These are phyloP conservation scores for Fusarium neocosmosporiellum DNA, from an alignment of 2,329 filamentous ascomycete genomes.

Conservation along the genomic window DNA sequence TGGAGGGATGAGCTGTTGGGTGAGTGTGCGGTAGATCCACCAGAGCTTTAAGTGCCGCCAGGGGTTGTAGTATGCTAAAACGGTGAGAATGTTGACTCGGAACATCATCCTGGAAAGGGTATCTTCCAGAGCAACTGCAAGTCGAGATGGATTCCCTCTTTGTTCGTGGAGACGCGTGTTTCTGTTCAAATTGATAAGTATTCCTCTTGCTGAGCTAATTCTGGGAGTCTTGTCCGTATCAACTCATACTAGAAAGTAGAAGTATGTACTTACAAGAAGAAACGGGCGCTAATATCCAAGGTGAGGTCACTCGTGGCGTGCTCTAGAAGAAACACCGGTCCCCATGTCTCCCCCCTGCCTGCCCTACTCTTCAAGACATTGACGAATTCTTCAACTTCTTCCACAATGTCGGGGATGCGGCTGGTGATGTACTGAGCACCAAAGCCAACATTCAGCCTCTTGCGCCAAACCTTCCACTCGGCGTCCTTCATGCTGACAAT, in stretches of 20 bases:
- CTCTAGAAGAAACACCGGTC: slow-evolving; percentile 46
- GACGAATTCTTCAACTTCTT: slow-evolving; percentile 53
- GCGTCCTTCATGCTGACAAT: slow-evolving; percentile 47
- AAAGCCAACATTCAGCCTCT: slow-evolving; percentile 51
- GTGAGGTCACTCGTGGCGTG: slow-evolving; percentile 51
- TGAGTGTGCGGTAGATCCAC: slow-evolving; percentile 26
- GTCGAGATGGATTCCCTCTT: slow-evolving; percentile 7
- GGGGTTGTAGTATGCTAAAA: slow-evolving; percentile 22
- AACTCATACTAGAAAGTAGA: background rate
- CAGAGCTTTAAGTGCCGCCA: slow-evolving; percentile 33
- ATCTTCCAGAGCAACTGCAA: slow-evolving; percentile 20
- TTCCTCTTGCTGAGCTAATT: background rate
- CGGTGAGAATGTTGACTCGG: slow-evolving; percentile 18
- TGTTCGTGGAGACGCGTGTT: slow-evolving; percentile 29
- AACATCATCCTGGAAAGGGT: slow-evolving; percentile 21
- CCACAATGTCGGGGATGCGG: slow-evolving; percentile 50
- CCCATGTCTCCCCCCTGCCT: slow-evolving; percentile 16
- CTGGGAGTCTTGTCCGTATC: background rate
- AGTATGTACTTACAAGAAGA: slow-evolving; percentile 43
- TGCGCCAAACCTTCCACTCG: slow-evolving; percentile 45
- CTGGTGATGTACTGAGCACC: slow-evolving; percentile 50
- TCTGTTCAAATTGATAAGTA: background rate
- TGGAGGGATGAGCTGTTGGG: slow-evolving; percentile 7
- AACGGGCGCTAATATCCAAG: slow-evolving; percentile 54
- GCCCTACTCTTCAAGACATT: slow-evolving; percentile 15